phyloP scores from a whole-genome alignment of 768 basidiomycete species.

The Fomitopsis pulvina region DNA sequence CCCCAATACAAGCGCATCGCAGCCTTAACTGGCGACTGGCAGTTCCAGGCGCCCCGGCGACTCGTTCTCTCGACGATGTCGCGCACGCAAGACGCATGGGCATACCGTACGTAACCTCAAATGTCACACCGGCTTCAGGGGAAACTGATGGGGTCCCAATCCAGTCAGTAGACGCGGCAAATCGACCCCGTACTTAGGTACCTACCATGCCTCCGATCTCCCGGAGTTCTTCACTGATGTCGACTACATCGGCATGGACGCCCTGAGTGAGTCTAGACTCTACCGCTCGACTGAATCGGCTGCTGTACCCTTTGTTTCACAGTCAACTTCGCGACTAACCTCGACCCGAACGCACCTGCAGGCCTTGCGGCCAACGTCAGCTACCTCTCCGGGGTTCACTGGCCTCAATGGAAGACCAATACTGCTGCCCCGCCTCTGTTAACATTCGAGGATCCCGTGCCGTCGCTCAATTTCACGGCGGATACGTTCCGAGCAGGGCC shows the following conservation, averaged over 20 bases:
- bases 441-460: background rate
- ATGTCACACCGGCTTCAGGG: background rate
- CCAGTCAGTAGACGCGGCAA: background rate
- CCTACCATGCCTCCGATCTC: background rate
- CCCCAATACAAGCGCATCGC: slow-evolving; percentile 21
- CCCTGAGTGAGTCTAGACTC: background rate
- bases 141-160: background rate
- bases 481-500: background rate
- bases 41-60: slow-evolving; percentile 15
- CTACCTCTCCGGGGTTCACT: background rate
- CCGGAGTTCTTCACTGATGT: background rate
- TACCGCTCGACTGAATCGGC: too few species aligned
- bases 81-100: slow-evolving; percentile 1
- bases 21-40: slow-evolving; percentile 19
- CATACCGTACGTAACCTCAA: slow-evolving; percentile 6
- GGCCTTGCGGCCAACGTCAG: background rate
- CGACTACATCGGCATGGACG: background rate
- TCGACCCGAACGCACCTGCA: slow-evolving; percentile 35
- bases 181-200: background rate
- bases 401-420: background rate
- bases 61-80: slow-evolving; percentile 6
- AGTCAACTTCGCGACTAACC: slow-evolving; percentile 35
- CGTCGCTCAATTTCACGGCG: background rate
- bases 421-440: background rate
- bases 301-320: background rate